Conservation (phyloP, 306 rosid species). For the Fragaria ananassa region DNA sequence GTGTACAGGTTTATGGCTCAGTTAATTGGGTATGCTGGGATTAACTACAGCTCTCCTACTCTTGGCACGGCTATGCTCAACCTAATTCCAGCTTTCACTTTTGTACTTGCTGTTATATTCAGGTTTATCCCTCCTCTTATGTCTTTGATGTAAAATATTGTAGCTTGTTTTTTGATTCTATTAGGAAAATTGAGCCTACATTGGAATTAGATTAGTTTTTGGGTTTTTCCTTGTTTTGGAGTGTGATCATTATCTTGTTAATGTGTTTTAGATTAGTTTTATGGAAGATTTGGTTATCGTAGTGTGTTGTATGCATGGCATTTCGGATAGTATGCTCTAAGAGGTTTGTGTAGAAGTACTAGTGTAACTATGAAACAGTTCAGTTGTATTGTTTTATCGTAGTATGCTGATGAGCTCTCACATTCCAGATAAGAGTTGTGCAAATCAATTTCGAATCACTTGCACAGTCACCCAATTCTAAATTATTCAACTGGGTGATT, state of each 20-base stretch:
- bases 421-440: conserved; percentile 6
- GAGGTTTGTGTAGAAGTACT: not conserved
- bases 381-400: not conserved
- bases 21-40: conserved; percentile 66
- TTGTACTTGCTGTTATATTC: conserved; percentile 56
- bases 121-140: conserved; percentile 33
- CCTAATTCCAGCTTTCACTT: conserved; percentile 72
- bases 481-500: conserved; percentile 29
- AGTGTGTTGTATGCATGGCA: not conserved
- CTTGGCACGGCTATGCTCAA: conserved; percentile 74
- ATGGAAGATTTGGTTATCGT: not conserved
- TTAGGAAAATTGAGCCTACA: not conserved
- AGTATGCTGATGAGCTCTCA: conserved; percentile 2
- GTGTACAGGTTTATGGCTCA: conserved; percentile 42
- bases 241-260: not conserved
- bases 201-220: not conserved
- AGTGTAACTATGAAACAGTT: not conserved
- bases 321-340: not conserved
- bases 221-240: not conserved
- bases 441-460: not conserved
- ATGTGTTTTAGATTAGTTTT: not conserved
- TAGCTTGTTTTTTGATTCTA: not conserved
- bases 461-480: not conserved
- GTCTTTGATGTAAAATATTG: not conserved
- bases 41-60: conserved; percentile 67